Evolutionary conservation across 805 yeast species (phyloP), one percentile per base, ranked within the genome.

Genomic region (Geotrichum ghanense): DNA sequence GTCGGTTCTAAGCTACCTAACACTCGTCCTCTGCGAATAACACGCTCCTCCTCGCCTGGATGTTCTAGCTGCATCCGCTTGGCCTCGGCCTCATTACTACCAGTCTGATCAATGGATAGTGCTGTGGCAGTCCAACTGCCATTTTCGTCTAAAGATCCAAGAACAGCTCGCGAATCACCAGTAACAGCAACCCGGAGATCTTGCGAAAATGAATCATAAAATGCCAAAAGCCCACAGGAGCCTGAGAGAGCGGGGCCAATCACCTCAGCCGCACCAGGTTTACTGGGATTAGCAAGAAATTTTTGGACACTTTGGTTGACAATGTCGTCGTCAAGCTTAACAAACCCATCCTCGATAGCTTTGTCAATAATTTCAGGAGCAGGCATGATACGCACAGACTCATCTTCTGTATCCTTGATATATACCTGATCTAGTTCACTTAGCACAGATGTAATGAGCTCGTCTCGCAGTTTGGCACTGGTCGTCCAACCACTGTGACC

Each of bases 401-500:
- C 50, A 23, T 66, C 54, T 63, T 74, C 54, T 50, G 75, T 77
- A 43, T 75, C 74, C 2, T 81, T 76, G 56, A 73, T 74, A 53
- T 61, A 60, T 22, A 53, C 76, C 7, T 77, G 73, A 41, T 84
- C 83, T 46, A 90, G 69, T 56, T 88, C 95, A 24, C 72, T 70
- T 7, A 88, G 76, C n/a, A 92, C 92, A 54, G 74, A 76, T 47
- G 78, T 77, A 23, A 92, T 78, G 53, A 92, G 70, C 53, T 79
- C 79, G 53, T 87, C 92, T 50, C 95, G 73, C 50, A 92, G 72
- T 61, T 81, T 85, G n/a, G 84, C 75, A 48, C 90, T 79, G 1
- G 98, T 92, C 53, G 85, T 84, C 79, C 95, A 88, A 20, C 98
- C 98, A 2, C 95, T 88, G 64, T 92, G 98, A 10, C 98, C 98